Conservation (phyloP, 2,329 filamentous ascomycete species). For the Colletotrichum caudatum region DNA sequence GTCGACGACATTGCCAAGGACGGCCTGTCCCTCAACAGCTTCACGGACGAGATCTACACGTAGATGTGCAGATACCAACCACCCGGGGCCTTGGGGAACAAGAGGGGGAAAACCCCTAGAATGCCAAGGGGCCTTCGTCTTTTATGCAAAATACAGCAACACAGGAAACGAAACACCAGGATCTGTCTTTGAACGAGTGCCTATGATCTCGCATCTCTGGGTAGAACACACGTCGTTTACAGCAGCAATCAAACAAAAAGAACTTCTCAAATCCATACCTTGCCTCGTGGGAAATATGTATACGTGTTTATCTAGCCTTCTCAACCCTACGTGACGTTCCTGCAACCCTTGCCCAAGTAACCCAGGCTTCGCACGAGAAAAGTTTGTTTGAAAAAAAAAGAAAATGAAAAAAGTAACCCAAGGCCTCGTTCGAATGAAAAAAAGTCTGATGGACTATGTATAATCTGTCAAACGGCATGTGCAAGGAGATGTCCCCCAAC, state of each 20-base stretch:
- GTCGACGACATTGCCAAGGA: slow-evolving; percentile 87
- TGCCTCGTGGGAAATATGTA: neutral
- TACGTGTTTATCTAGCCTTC: neutral
- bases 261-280: neutral
- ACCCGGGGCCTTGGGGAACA: neutral
- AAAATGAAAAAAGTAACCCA: too few relatives aligned
- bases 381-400: too few relatives aligned
- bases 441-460: slow-evolving; percentile 23
- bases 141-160: neutral
- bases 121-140: neutral
- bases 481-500: slow-evolving; percentile 5
- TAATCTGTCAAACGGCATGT: slow-evolving; percentile 35
- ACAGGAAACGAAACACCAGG: neutral
- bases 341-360: neutral
- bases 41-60: slow-evolving; percentile 81
- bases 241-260: neutral
- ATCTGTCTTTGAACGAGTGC: neutral
- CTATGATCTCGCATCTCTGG: neutral
- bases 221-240: neutral
- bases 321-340: neutral
- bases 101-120: neutral
- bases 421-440: neutral
- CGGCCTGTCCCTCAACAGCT: slow-evolving; percentile 77
- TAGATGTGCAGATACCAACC: slow-evolving; percentile 42
- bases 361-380: neutral